Evolutionary conservation across 441 rosid genomes (phyloP).

Genomic region (Brassica hybrid): DNA sequence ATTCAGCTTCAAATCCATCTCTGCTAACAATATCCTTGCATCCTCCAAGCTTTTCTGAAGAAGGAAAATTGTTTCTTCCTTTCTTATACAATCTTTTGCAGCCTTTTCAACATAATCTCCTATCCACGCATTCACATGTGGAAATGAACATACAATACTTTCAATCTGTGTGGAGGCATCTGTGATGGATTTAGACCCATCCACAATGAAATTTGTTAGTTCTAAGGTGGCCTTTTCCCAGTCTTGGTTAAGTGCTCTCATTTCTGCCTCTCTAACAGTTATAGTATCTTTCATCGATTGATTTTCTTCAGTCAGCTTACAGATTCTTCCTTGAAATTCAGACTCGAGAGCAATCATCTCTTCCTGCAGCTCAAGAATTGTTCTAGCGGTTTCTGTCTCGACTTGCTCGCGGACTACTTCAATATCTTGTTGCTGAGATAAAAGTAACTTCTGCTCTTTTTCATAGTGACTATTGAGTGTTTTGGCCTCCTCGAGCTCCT

Average conservation of each 20-base stretch:
- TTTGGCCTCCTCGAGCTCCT: constrained; percentile 71
- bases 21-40: constrained; percentile 73
- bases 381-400: constrained; percentile 80
- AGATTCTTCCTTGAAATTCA: constrained; percentile 65
- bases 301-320: constrained; percentile 66
- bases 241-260: constrained; percentile 53
- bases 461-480: constrained; percentile 61
- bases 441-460: constrained; percentile 60
- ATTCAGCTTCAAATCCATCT: constrained; percentile 80
- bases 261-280: constrained; percentile 71
- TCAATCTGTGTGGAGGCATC: constrained; percentile 80
- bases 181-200: constrained; percentile 87
- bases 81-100: constrained; percentile 76
- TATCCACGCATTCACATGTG: constrained; percentile 65
- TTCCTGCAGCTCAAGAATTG: constrained; percentile 89
- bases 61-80: constrained; percentile 78
- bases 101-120: constrained; percentile 82
- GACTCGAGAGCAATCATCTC: constrained; percentile 70
- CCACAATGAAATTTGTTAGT: constrained; percentile 80
- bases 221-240: constrained; percentile 96
- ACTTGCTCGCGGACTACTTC: constrained; percentile 82
- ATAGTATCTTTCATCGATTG: constrained; percentile 53
- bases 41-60: constrained; percentile 90
- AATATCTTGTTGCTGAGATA: constrained; percentile 66
- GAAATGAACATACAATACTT: constrained; percentile 74